Evolutionary conservation across 164 flowering plant genomes (phyloP).

Genomic region (Houttuynia cordata): DNA sequence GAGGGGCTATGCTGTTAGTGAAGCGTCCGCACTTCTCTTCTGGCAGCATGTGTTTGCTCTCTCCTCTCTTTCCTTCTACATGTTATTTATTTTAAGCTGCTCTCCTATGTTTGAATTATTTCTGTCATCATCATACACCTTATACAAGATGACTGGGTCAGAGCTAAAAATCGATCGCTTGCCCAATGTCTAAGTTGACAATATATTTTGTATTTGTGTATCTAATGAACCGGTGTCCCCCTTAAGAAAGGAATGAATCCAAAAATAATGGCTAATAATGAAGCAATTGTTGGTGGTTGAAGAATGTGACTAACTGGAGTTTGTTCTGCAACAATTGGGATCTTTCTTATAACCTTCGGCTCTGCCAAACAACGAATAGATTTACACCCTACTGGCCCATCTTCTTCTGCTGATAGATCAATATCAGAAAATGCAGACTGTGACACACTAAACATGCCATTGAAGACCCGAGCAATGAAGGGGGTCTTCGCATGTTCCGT

Average conservation of each 20-base stretch:
- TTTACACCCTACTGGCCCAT: conserved; percentile 12
- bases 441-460: conserved; percentile 34
- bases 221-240: too few species aligned
- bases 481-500: conserved; percentile 73
- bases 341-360: conserved; percentile 59
- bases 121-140: too few species aligned
- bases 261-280: conserved; percentile 56
- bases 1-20: conserved; percentile 81
- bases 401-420: conserved; percentile 31
- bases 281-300: conserved; percentile 87
- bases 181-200: too few species aligned
- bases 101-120: conserved; percentile 24
- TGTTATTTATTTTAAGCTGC: conserved; percentile 50
- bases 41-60: conserved; percentile 85
- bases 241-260: conserved; percentile 63
- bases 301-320: conserved; percentile 71
- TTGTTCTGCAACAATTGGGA: conserved; percentile 71
- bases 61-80: conserved; percentile 52
- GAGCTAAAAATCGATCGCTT: too few species aligned
- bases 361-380: conserved; percentile 66
- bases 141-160: too few species aligned
- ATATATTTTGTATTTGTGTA: too few species aligned
- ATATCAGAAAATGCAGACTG: conserved; percentile 35
- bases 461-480: conserved; percentile 58
- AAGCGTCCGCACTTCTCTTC: conserved; percentile 85